Evolutionary conservation across 2,329 filamentous ascomycete species (phyloP).

Genomic region (Cercospora zeae-maydis): DNA sequence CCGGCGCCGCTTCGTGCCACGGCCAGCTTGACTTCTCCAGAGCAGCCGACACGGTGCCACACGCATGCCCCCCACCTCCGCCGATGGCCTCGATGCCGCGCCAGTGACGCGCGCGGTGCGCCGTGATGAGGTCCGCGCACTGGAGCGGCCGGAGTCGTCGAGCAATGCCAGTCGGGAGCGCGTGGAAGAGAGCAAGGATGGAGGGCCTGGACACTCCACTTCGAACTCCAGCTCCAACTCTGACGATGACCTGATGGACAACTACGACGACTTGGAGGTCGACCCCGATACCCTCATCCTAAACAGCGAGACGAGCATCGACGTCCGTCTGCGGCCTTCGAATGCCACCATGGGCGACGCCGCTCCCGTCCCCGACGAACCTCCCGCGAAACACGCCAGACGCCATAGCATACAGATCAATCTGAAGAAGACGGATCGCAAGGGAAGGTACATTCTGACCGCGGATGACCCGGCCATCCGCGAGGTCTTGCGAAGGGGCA

Average conservation of each 20-base stretch:
- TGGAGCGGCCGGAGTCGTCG: slow-evolving; percentile 11
- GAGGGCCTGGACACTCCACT: background rate
- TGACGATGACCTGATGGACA: slow-evolving; percentile 40
- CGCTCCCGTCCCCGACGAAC: background rate
- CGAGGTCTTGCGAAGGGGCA: slow-evolving; percentile 44
- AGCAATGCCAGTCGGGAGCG: background rate
- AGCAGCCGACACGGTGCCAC: background rate
- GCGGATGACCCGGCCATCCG: slow-evolving; percentile 50
- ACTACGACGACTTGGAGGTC: slow-evolving; percentile 40
- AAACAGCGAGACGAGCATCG: slow-evolving; percentile 34
- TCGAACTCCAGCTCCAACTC: slow-evolving; percentile 10
- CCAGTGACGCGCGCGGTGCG: slow-evolving; percentile 25
- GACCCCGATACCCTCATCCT: slow-evolving; percentile 38
- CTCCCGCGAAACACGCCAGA: slow-evolving; percentile 15
- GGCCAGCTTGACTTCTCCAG: background rate
- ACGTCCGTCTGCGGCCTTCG: slow-evolving; percentile 22
- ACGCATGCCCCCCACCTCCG: background rate
- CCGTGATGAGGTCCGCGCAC: slow-evolving; percentile 21
- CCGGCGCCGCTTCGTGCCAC: background rate
- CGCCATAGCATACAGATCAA: slow-evolving; percentile 47
- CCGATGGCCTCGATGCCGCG: slow-evolving; percentile 23
- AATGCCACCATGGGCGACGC: slow-evolving; percentile 6
- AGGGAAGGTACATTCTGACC: slow-evolving; percentile 48
- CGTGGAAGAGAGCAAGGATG: slow-evolving; percentile 3
- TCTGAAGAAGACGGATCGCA: slow-evolving; percentile 46